A percentile compares a stretch with the other conserved stretches of the same genome.
Conservation (phyloP, 2,329 filamentous ascomycete genomes). For the Fusarium sublunatum region DNA sequence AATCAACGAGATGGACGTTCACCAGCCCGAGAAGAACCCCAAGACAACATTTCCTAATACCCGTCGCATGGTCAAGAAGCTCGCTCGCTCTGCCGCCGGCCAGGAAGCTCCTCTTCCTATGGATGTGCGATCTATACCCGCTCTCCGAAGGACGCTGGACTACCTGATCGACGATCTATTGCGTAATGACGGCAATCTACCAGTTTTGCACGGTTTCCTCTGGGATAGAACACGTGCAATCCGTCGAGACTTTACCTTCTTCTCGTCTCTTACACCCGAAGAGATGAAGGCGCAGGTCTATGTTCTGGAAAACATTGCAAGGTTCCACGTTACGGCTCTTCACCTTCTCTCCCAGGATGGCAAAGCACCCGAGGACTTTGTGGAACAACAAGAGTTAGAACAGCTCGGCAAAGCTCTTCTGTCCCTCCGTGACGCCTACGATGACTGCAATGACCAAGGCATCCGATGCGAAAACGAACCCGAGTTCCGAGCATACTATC, state of each 20-base stretch:
- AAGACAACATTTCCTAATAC: slow-evolving; percentile 60
- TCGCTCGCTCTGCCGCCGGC: slow-evolving; percentile 74
- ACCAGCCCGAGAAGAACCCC: slow-evolving; percentile 64
- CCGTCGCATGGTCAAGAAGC: slow-evolving; percentile 72
- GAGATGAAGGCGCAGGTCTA: slow-evolving; percentile 71
- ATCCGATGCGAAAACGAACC: slow-evolving; percentile 71
- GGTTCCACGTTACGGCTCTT: slow-evolving; percentile 73
- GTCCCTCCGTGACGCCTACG: slow-evolving; percentile 73
- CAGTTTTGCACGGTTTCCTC: slow-evolving; percentile 69
- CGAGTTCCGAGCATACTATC: slow-evolving; percentile 74
- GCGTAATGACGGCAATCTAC: slow-evolving; percentile 64
- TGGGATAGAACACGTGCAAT: slow-evolving; percentile 77
- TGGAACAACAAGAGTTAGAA: slow-evolving; percentile 74
- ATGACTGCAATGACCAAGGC: slow-evolving; percentile 69
- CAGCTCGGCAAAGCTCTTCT: slow-evolving; percentile 74
- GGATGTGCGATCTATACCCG: slow-evolving; percentile 71
- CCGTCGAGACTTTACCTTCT: slow-evolving; percentile 75
- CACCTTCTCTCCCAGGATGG: slow-evolving; percentile 70
- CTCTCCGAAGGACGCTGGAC: slow-evolving; percentile 69
- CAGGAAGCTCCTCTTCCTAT: slow-evolving; percentile 75
- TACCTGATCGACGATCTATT: slow-evolving; percentile 72
- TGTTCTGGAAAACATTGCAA: slow-evolving; percentile 72
- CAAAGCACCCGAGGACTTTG: slow-evolving; percentile 69
- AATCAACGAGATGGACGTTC: slow-evolving; percentile 70
- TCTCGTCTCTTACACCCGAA: slow-evolving; percentile 67